Conservation (phyloP, 257 asterid genomes). For the Plantago ovata region DNA sequence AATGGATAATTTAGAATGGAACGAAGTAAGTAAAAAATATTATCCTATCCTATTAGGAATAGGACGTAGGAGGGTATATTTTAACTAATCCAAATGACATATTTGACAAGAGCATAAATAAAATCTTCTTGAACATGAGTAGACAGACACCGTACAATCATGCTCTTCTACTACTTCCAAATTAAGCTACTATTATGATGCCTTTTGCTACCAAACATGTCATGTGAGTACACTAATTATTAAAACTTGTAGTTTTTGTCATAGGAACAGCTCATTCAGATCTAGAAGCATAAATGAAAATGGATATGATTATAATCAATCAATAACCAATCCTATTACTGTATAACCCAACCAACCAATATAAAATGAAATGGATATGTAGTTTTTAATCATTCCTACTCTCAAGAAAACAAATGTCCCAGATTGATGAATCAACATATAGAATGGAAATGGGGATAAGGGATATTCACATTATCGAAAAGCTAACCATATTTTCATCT, state of each 20-base stretch:
- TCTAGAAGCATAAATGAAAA: background rate
- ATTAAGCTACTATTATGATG: slow-evolving; percentile 6
- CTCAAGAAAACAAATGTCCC: background rate
- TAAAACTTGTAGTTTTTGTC: background rate
- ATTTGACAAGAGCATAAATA: no score
- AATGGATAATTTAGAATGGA: no score
- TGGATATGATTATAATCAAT: background rate
- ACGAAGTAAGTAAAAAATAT: no score
- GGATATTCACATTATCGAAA: background rate
- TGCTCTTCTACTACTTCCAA: slow-evolving; percentile 4
- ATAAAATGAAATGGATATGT: background rate
- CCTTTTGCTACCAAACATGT: slow-evolving; percentile 12
- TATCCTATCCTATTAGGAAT: no score
- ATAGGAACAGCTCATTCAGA: background rate
- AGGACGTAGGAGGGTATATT: no score
- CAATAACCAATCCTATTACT: background rate
- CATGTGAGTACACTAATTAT: background rate
- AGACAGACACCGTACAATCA: no score
- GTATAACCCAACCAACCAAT: no score
- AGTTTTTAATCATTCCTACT: background rate
- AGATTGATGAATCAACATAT: no score
- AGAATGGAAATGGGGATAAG: no score
- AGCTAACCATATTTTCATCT: slow-evolving; percentile 17
- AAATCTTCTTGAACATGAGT: no score
- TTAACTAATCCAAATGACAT: no score